Evolutionary conservation across 345 rosid genomes (phyloP).

Genomic region (Kandelia obovata): DNA sequence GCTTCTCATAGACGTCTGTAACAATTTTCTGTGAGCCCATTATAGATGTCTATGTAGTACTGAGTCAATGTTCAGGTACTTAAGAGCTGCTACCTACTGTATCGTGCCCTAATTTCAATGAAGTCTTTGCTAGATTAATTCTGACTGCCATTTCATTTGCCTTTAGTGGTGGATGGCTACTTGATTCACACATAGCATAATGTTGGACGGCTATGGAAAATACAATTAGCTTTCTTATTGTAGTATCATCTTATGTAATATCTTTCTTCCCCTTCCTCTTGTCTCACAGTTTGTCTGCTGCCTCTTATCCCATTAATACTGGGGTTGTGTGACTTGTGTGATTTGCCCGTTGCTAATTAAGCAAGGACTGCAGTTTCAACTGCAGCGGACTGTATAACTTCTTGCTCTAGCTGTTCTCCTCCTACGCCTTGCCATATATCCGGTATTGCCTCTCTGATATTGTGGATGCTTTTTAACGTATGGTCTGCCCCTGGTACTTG

Average conservation of each 20-base stretch:
- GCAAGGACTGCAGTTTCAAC: conserved; percentile 67
- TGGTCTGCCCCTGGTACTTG: conserved; percentile 71
- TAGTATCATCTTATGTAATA: neutral
- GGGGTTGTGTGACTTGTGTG: neutral
- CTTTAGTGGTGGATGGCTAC: neutral
- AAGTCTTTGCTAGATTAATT: neutral
- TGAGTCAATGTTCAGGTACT: neutral
- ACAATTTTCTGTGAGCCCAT: conserved; percentile 2
- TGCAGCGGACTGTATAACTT: conserved; percentile 46
- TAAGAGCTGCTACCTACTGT: conserved; percentile 2
- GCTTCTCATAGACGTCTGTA: conserved; percentile 10
- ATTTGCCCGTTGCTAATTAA: conserved; percentile 16
- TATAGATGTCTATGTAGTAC: conserved; percentile 4
- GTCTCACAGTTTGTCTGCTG: neutral
- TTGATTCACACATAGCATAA: neutral
- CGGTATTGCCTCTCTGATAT: conserved; percentile 77
- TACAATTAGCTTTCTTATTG: neutral
- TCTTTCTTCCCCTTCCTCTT: neutral
- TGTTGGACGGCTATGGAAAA: neutral
- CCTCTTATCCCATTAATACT: neutral
- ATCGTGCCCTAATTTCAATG: neutral
- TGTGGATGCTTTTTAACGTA: conserved; percentile 73
- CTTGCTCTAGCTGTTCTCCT: conserved; percentile 53
- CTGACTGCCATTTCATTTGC: neutral
- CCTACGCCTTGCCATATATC: conserved; percentile 64